Base-by-base conservation (phyloP, 1,284 basidiomycete genomes). In the Heimioporus retisporus region DNA sequence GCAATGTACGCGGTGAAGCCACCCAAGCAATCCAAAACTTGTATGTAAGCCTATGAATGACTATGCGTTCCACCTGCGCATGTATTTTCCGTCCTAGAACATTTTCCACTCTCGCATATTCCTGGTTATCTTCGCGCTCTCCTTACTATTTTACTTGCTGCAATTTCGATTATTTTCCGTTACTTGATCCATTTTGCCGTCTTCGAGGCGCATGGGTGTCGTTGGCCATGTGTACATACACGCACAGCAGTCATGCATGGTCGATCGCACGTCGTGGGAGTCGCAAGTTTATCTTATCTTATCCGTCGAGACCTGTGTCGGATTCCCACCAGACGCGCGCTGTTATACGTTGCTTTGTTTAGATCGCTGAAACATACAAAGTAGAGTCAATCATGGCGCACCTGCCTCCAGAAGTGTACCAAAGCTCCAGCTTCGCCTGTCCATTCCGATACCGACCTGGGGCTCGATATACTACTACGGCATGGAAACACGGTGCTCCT, bases 401-500 rank as follows among this genome's bases (percentile, higher is more conserved):
- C 65, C 68, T 80, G 56, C 69, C 79, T 2, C 55, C 78, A 21
- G 76, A 78, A 59, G 77, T 77, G 1, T 78, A 77, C 77, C 77
- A 2, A 78, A 79, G 15, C 78, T 78, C 3, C 77, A 78, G 25
- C 71, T 78, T 16, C 77, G 80, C 28, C 63, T 78, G 0, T 78
- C 79, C 44, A 77, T 77, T 51, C 75, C 75, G 23, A 78, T 80
- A 63, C 79, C 77, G 25, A 71, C 67, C 56, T 73, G 78, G 62
- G 77, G 80, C 46, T 51, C 71, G 6, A 64, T 60, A 13, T 78
- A 80, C 28, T 78, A 80, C 63, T 79, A 80, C 58, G 71, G 73
- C 2, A 84, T 72, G 86, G 83, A 61, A 86, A 86, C 67, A 83
- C 82, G 59, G 82, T 85, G 25, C 72, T 87, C 48, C 78, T 80